These are phyloP conservation scores for Talaromyces rugulosus DNA, from an alignment of 2,329 filamentous ascomycete genomes.

Conservation along the genomic window DNA sequence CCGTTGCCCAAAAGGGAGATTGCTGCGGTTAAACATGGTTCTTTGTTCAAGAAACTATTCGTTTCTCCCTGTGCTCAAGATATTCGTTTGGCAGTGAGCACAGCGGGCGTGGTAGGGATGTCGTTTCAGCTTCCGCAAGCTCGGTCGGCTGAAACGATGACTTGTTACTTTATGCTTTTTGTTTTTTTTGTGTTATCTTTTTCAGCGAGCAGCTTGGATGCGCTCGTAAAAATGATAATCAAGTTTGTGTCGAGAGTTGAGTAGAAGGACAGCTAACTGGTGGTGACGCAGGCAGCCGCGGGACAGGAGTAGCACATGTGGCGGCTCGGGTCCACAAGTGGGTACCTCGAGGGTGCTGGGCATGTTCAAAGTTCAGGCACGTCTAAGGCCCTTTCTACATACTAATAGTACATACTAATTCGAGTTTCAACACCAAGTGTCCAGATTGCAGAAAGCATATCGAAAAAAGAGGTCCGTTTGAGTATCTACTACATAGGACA, in stretches of 20 bases:
- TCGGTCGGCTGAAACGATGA: neutral
- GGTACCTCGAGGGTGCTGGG: no score
- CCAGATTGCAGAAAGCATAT: conserved; percentile 12
- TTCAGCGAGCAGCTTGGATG: neutral
- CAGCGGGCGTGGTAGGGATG: neutral
- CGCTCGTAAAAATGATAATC: neutral
- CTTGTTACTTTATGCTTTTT: neutral
- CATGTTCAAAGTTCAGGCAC: no score
- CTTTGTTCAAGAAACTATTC: neutral
- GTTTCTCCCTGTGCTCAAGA: neutral
- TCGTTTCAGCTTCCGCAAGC: neutral
- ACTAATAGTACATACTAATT: neutral
- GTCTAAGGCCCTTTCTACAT: no score
- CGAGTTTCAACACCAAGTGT: neutral
- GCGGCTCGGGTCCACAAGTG: no score
- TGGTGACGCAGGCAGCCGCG: neutral
- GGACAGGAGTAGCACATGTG: neutral
- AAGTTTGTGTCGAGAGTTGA: neutral
- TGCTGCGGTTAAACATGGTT: conserved; percentile 56
- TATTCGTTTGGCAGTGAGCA: neutral
- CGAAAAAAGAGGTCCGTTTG: conserved; percentile 24
- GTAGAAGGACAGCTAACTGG: neutral
- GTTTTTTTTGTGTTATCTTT: neutral
- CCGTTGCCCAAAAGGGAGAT: conserved; percentile 42
- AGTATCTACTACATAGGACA: conserved; percentile 12